Base-by-base conservation (phyloP, 495 filamentous ascomycete species). In the Polyplosphaeria fusca region DNA sequence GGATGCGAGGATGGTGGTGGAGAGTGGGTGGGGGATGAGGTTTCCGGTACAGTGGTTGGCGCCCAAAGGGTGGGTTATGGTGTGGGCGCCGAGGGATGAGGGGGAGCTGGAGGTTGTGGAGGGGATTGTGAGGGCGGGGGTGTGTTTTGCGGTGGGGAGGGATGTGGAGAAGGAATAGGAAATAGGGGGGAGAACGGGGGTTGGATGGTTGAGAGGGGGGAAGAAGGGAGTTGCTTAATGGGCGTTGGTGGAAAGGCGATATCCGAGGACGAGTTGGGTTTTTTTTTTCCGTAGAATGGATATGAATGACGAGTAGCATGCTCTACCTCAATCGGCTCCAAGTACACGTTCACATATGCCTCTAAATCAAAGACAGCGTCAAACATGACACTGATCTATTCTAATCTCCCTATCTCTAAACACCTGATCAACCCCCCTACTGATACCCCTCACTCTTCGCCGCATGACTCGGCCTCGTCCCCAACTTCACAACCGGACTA, bases 1-100 rank as follows among this genome's bases (percentile, higher is more conserved):
- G 30, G 91, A 96, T 71, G 87, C 86, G 42, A 83, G 76, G 66
- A 78, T 82, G 60, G 77, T 95, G 19, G 73, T 95, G 25, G 82
- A 89, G 50, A 81, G 82, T 43, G 87, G 88, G 16, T 95, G 88
- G 89, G 91, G 87, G 14, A 79, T 94, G 68, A 76, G 88, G 14
- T 89, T 94, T 70, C 86, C 87, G 63, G 71, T 75, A 58, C 65
- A 71, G 53, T 63, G 74, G 55, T 85, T 79, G 52, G 77, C 80
- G 44, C 86, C 88, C 1, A 65, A 68, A 19, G 42, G 56, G 20
- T 60, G 56, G 56, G 44, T 60, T 30, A 83, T 95, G 79, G 78
- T 96, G 24, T 96, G 95, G 74, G 87, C 91, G 18, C 89, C 91
- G 0, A 76, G 86, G 40, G 74, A 82, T 43, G 78, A 85, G 55